Evolutionary conservation across 129 eudicot species (phyloP).

Genomic region (carrot (Daucus carota)): DNA sequence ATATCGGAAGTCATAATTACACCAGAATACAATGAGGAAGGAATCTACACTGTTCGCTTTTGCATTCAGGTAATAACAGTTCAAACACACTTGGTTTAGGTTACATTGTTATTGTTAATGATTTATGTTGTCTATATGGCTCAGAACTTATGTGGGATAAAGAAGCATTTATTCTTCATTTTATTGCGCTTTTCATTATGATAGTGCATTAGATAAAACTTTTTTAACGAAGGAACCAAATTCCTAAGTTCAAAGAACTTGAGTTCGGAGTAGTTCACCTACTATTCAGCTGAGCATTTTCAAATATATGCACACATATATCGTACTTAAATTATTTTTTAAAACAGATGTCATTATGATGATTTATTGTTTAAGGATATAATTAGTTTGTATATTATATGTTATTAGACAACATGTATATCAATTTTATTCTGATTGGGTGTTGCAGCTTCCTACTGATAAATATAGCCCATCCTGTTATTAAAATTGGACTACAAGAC

Average conservation of each 20-base stretch:
- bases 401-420: background rate
- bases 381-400: no score
- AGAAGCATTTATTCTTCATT: background rate
- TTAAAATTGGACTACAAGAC: background rate
- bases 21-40: conserved; percentile 94
- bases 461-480: no score
- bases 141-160: background rate
- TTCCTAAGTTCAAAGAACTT: background rate
- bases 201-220: background rate
- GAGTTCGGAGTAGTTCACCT: background rate
- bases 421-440: background rate
- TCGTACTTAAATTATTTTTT: no score
- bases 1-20: conserved; percentile 94
- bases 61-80: conserved; percentile 73
- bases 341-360: background rate
- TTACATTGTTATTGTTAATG: background rate
- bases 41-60: conserved; percentile 95
- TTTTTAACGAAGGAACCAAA: background rate
- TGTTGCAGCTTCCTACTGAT: background rate
- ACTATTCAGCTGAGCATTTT: background rate
- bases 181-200: background rate
- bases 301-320: background rate
- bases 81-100: background rate
- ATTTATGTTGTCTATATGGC: background rate
- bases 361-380: background rate